phyloP scores from a whole-genome alignment of 2,329 filamentous ascomycete genomes.

The Paraphaeosphaeria minitans region DNA sequence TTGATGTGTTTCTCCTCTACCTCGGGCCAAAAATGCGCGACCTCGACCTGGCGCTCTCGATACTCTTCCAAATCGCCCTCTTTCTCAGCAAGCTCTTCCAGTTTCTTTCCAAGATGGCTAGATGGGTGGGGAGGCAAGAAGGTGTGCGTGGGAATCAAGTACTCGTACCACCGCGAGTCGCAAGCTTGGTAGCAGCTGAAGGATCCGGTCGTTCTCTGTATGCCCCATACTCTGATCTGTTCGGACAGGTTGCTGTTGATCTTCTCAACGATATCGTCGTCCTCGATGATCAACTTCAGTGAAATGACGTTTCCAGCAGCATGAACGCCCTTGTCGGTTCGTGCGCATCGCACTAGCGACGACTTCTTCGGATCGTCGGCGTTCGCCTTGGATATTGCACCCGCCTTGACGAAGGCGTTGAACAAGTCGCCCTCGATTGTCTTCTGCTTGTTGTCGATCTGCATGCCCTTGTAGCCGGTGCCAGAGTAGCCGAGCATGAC shows the following conservation, averaged over 20 bases:
- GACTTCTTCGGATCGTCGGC: conserved; percentile 97
- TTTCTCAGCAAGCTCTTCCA: conserved; percentile 78
- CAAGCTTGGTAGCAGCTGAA: conserved; percentile 96
- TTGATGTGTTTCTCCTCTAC: conserved; percentile 82
- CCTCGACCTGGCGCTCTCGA: conserved; percentile 72
- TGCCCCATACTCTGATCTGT: conserved; percentile 95
- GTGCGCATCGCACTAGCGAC: conserved; percentile 87
- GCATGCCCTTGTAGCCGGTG: conserved; percentile 96
- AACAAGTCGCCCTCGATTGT: conserved; percentile 98
- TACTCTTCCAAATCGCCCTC: conserved; percentile 73
- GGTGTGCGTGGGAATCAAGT: conserved; percentile 90
- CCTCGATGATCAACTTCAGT: conserved; percentile 93
- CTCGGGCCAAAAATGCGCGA: conserved; percentile 79
- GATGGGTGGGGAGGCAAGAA: conserved; percentile 90
- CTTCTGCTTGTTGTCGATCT: conserved; percentile 77
- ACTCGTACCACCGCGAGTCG: conserved; percentile 97
- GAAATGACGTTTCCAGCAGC: conserved; percentile 95
- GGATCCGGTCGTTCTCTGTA: conserved; percentile 83
- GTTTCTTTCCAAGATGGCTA: conserved; percentile 80
- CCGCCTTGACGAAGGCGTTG: conserved; percentile 84
- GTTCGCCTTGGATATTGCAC: conserved; percentile 95
- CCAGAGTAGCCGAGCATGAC: conserved; percentile 95
- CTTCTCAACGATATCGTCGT: conserved; percentile 82
- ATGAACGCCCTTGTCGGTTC: conserved; percentile 97
- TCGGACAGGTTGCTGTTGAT: conserved; percentile 85